Base-by-base conservation (phyloP, 108 stramenopile genomes). In the Skeletonema grethae region DNA sequence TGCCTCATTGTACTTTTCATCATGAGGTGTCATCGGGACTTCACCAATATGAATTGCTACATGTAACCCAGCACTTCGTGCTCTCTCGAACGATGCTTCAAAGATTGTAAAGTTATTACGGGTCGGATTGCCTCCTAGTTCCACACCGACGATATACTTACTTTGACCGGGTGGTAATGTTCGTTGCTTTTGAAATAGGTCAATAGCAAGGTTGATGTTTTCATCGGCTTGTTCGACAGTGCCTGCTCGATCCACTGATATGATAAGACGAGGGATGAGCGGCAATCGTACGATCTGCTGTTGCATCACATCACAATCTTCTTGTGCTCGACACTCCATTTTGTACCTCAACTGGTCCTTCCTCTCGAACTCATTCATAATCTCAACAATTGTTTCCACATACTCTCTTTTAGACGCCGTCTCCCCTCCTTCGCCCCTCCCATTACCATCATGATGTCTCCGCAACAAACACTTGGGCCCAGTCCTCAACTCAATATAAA, bases 81-180 rank as follows among this genome's bases (percentile, higher is more conserved):
- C 91, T 35, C 22, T 60, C 45, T 86, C 65, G 62, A 94, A 88
- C 11, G 70, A 56, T n/a, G 76, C 59, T 55, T 70, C 65, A 70
- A 86, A 90, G 22, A 79, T 67, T 13, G 34, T 10, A 63, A 86
- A 88, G 11, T 79, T 68, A 66, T 85, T 75, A 63, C 77, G 70
- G 9, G 69, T 65, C n/a, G 97, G 97, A 67, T 96, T 96, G 8
- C 95, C 97, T 45, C 94, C 90, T n/a, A 97, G 75, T 67, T 97
- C 97, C 3, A 97, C 79, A 36, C 95, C 97, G 10, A 96, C 91
- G 13, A 97, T 72, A 28, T 72, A 63, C 11, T 56, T 13, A 13
- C 59, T 45, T 43, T 82, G 38, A 25, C 69, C 69, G 22, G 71
- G 41, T 45, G 15, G 43, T 11, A n/a, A 45, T 11, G 10, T 4